Conservation (phyloP, 2,329 filamentous ascomycete genomes). For the Colletotrichum filicis region DNA sequence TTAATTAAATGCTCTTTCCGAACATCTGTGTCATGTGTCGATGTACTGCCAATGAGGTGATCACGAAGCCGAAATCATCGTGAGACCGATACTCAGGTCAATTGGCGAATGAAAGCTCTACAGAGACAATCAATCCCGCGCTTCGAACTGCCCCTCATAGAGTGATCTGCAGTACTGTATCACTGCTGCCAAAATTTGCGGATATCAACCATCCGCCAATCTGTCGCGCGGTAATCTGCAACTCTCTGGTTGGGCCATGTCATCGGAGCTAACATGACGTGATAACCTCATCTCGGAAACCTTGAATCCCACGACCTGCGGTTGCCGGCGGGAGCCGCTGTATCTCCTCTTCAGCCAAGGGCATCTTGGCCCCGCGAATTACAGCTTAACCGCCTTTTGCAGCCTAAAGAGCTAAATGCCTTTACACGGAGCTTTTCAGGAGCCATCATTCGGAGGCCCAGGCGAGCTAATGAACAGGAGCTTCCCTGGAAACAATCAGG, state of each 20-base stretch:
- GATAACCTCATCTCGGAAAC: slow-evolving; percentile 18
- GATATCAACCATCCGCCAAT: background rate
- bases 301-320: background rate
- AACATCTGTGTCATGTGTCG: too few relatives aligned
- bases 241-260: slow-evolving; percentile 13
- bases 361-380: background rate
- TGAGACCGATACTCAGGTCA: background rate
- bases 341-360: background rate
- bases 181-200: background rate
- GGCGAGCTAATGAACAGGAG: background rate
- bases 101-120: background rate
- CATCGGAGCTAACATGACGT: slow-evolving; percentile 36
- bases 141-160: slow-evolving; percentile 4
- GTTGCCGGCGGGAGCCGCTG: background rate
- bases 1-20: background rate
- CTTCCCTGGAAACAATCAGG: background rate
- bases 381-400: slow-evolving; percentile 1
- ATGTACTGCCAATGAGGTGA: background rate
- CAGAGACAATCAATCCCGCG: background rate
- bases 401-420: background rate
- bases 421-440: background rate
- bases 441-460: background rate
- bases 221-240: background rate
- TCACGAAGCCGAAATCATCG: background rate
- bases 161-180: background rate